Conservation (phyloP, 139 green algal genomes). For the Chlorella sorokiniana region DNA sequence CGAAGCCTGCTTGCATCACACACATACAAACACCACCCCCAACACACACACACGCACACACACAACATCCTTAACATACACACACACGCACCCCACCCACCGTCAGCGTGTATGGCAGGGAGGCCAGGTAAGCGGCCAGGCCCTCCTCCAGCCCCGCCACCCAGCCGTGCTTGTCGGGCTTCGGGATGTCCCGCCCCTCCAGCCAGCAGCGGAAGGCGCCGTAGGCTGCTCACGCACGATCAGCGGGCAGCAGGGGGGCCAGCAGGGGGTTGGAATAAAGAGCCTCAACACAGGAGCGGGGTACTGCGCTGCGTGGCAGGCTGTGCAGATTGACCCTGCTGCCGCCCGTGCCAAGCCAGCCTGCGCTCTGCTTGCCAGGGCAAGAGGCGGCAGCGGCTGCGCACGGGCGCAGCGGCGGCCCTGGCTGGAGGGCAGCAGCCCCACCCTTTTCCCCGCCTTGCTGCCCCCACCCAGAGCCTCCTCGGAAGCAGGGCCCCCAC, state of each 20-base stretch:
- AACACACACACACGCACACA: not conserved
- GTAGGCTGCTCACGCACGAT: slow-evolving; percentile 30
- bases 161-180: slow-evolving; percentile 21
- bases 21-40: not conserved
- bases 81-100: not conserved
- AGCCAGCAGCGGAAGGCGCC: slow-evolving; percentile 10
- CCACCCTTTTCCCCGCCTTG: not conserved
- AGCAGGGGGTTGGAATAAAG: not conserved
- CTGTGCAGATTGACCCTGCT: too few species aligned
- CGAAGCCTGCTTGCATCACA: too few species aligned
- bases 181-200: not conserved
- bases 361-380: too few species aligned
- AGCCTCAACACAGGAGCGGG: not conserved
- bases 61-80: not conserved
- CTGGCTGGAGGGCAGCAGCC: not conserved
- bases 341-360: too few species aligned
- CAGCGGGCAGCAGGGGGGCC: not conserved
- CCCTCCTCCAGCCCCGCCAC: not conserved
- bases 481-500: not conserved
- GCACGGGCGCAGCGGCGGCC: too few species aligned
- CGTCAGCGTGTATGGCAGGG: slow-evolving; percentile 26
- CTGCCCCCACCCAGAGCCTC: not conserved
- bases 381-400: too few species aligned
- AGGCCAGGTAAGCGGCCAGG: not conserved
- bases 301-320: not conserved